These are phyloP conservation scores for Globisporangium megalacanthum DNA, from an alignment of 352 stramenopile genomes.

Conservation along the genomic window DNA sequence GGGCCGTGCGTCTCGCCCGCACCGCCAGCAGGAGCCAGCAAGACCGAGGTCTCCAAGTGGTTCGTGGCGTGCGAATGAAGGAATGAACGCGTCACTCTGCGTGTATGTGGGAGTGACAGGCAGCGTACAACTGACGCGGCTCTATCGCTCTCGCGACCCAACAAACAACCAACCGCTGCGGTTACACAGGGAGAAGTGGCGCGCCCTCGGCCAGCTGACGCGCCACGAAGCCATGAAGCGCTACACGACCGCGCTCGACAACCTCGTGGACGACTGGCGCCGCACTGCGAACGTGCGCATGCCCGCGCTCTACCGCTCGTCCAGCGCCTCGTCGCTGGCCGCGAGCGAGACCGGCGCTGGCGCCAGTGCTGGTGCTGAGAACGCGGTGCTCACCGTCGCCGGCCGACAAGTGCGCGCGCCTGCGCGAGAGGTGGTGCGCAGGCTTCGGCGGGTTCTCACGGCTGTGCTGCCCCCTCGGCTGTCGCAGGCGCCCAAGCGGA, in stretches of 20 bases:
- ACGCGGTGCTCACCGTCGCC: not conserved
- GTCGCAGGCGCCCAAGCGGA: constrained; percentile 19
- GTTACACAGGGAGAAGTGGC: constrained; percentile 56
- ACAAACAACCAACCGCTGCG: too few relatives aligned
- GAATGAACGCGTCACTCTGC: not conserved
- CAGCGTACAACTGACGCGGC: not conserved
- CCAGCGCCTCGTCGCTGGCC: constrained; percentile 10
- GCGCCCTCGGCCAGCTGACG: constrained; percentile 54
- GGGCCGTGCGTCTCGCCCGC: constrained; percentile 39
- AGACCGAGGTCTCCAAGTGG: constrained; percentile 56
- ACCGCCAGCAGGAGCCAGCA: constrained; percentile 29
- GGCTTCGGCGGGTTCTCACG: constrained; percentile 1
- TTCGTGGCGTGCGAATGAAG: constrained; percentile 6
- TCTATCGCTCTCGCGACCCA: not conserved
- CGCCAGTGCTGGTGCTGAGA: not conserved
- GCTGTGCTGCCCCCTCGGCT: not conserved
- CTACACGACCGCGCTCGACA: constrained; percentile 72
- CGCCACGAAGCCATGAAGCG: constrained; percentile 74
- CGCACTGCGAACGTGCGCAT: constrained; percentile 43
- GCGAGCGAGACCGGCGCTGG: not conserved
- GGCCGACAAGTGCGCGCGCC: not conserved
- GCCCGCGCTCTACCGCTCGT: constrained; percentile 8
- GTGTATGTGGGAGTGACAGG: not conserved
- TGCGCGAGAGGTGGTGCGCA: constrained; percentile 1
- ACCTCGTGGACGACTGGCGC: constrained; percentile 78